Evolutionary conservation across 2,329 filamentous ascomycete genomes (phyloP), one percentile per base, ranked within the genome.

Genomic region (Lecanoromycetidae sp.): DNA sequence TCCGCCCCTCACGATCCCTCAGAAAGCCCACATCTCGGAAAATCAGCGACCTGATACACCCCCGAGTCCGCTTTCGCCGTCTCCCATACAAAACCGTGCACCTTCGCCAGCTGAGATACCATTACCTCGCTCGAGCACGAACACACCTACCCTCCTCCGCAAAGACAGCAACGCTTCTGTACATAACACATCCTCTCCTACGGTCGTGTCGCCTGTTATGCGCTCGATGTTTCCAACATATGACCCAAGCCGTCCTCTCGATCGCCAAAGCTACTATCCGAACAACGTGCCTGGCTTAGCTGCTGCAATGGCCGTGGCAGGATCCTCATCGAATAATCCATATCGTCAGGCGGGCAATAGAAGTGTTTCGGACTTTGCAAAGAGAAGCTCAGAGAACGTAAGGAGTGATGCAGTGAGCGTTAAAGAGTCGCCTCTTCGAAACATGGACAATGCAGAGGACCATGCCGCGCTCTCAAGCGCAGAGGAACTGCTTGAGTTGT

Each of bases 211-310:
- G 6, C 51, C 52, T 9, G 52, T 54, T 13, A 54, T 54, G 52
- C 48, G 50, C 40, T 55, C 53, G 22, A 53, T 55, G 49, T 55
- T 55, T 42, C 53, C 53, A 20, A 43, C 39, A 32, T 55, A 52
- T 26, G 44, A 55, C 41, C 46, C 51, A 32, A 37, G 23, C 26
- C 19, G 46, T 9, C 51, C 53, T 23, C 41, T 53, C 6, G 25
- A 35, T 23, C 48, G 42, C 13, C 51, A 55, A 34, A 41, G 33
- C 20, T 54, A 54, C 32, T 49, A 44, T 33, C 52, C 52, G 13
- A 33, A 44, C 25, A 25, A 44, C 9, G 44, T 44, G 13, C 47
- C 44, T 15, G 48, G 32, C n/a, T 20, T 46, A 15, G 44, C 50
- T 32, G 42, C 33, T 30, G 45, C 39, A 7, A 46, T 34, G 35